Evolutionary conservation across 805 yeast species (phyloP), one percentile per base, ranked within the genome.

Genomic region (Sungouiozyma intestinalis): DNA sequence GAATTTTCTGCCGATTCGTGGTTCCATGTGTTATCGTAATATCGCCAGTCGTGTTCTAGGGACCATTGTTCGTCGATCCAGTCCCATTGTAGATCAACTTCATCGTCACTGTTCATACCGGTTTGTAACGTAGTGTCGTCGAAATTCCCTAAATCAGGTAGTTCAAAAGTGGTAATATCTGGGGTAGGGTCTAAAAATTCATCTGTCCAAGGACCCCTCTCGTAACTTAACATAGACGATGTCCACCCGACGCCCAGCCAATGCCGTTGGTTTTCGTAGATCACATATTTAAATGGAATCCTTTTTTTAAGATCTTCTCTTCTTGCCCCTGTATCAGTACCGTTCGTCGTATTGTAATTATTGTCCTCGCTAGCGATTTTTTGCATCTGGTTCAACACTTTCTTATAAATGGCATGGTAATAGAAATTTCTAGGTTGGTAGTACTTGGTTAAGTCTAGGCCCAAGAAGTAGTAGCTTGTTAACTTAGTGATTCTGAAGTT

Each of bases 161-260:
- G 67, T 58, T 79, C 77, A 63, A 90, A 90, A 16, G 71, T 64
- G 4, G 82, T 92, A 16, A 88, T 80, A 7, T 87, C 69, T 4
- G 82, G 77, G 1, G 85, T 74, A 58, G 87, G 95, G 61, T 88
- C 90, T 48, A 87, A 68, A 56, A 87, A 88, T 60, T 88, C 97
- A 59, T 90, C 98, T 0, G 97, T 88, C 97, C 97, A 90, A 3
- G 97, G 81, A 0, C 95, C 80, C 57, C 98, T 74, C 64, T 90
- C 98, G 58, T 90, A 90, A 39, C 94, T 81, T 47, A 92, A 71
- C 58, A 92, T 70, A 56, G 87, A 87, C 14, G 94, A 71, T 0
- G 97, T 90, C 98, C 98, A 90, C 11, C 98, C 98, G 52, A 90
- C 85, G 13, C 97, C 97, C 33, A 90, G 70, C 98, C 98, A 90